These are phyloP conservation scores for Letharia lupina DNA, from an alignment of 495 filamentous ascomycete genomes.

Conservation along the genomic window DNA sequence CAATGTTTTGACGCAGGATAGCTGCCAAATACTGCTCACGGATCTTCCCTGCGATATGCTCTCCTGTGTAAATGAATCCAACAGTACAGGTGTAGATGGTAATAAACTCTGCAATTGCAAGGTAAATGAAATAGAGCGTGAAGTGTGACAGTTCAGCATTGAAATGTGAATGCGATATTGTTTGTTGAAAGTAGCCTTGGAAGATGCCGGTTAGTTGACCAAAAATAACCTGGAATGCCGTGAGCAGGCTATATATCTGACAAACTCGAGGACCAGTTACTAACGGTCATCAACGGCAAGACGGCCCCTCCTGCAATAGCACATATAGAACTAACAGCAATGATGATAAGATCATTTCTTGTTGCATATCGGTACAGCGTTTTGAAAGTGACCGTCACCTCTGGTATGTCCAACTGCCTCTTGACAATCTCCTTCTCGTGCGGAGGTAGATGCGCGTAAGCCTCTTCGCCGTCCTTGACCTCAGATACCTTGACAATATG, in stretches of 20 bases:
- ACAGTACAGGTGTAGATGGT: slow-evolving; percentile 74
- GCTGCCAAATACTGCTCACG: slow-evolving; percentile 30
- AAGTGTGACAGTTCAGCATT: slow-evolving; percentile 49
- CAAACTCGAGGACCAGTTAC: slow-evolving; percentile 18
- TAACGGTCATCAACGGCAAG: slow-evolving; percentile 78
- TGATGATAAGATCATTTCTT: slow-evolving; percentile 62
- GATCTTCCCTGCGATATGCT: slow-evolving; percentile 47
- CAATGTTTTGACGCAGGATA: slow-evolving; percentile 37
- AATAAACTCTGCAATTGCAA: slow-evolving; percentile 78
- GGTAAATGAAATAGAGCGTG: slow-evolving; percentile 83
- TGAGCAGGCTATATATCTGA: slow-evolving; percentile 4
- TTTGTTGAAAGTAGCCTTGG: slow-evolving; percentile 48
- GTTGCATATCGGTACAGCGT: slow-evolving; percentile 77
- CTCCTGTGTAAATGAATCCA: slow-evolving; percentile 89
- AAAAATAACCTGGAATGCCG: slow-evolving; percentile 48
- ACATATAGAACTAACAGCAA: slow-evolving; percentile 54
- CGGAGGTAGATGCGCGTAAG: slow-evolving; percentile 47
- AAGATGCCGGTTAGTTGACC: slow-evolving; percentile 69
- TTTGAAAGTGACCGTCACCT: slow-evolving; percentile 54
- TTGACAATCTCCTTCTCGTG: slow-evolving; percentile 60
- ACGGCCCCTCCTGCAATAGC: slow-evolving; percentile 74
- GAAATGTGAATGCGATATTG: slow-evolving; percentile 46
- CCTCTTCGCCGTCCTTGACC: slow-evolving; percentile 23
- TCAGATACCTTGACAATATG: slow-evolving; percentile 23
- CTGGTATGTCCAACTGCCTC: slow-evolving; percentile 61